A percentile compares a stretch with the other conserved stretches of the same genome.
Conservation (phyloP, 257 asterid genomes). For the Henckelia pumila region DNA sequence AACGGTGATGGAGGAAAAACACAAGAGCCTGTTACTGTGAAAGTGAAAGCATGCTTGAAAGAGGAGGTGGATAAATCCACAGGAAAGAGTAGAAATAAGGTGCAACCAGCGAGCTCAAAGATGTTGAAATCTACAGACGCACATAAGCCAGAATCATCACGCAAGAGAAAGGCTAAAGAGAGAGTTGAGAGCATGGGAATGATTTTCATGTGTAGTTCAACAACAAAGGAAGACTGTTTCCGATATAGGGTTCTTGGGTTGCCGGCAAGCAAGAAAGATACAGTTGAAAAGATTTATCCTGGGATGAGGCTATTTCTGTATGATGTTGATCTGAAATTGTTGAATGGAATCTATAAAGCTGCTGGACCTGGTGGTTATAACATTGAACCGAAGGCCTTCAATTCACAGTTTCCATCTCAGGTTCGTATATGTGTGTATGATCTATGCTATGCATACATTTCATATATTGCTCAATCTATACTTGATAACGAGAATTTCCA, state of each 20-base stretch:
- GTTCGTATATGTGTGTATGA: slow-evolving; percentile 39
- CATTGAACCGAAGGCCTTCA: slow-evolving; percentile 82
- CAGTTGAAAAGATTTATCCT: slow-evolving; percentile 65
- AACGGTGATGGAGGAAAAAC: slow-evolving; percentile 19
- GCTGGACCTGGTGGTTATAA: slow-evolving; percentile 81
- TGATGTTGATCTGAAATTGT: slow-evolving; percentile 68
- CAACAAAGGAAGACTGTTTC: slow-evolving; percentile 80
- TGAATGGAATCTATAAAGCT: slow-evolving; percentile 92
- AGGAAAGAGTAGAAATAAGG: slow-evolving; percentile 24
- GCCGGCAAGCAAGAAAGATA: slow-evolving; percentile 76
- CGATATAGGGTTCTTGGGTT: slow-evolving; percentile 76
- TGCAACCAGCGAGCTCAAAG: slow-evolving; percentile 24
- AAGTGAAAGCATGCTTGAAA: slow-evolving; percentile 40
- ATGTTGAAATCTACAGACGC: slow-evolving; percentile 36
- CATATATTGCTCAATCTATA: slow-evolving; percentile 9
- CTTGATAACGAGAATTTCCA: neutral
- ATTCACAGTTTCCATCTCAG: slow-evolving; percentile 91
- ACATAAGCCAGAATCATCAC: slow-evolving; percentile 46
- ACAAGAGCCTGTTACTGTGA: slow-evolving; percentile 30
- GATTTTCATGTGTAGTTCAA: slow-evolving; percentile 91
- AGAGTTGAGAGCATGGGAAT: slow-evolving; percentile 80
- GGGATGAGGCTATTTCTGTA: slow-evolving; percentile 89
- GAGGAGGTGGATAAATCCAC: slow-evolving; percentile 34
- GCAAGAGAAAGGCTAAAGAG: slow-evolving; percentile 41
- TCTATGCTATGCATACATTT: neutral